phyloP scores from a whole-genome alignment of 148 eudicot genomes.

The Cornus kousa region DNA sequence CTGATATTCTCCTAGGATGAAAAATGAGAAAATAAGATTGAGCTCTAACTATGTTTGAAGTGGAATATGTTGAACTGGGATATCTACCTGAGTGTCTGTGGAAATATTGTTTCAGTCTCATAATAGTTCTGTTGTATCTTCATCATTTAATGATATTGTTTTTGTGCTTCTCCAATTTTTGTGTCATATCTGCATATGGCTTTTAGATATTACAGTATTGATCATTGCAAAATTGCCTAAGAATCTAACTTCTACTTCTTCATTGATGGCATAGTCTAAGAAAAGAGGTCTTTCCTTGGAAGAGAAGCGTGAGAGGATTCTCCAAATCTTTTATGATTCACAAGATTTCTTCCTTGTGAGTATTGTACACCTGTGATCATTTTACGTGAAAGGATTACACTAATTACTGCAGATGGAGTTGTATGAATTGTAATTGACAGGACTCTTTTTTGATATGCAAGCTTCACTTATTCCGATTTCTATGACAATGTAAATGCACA shows the following conservation, averaged over 20 bases:
- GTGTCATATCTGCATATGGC: background rate
- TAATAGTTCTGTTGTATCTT: background rate
- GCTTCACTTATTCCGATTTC: background rate
- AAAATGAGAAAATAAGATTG: background rate
- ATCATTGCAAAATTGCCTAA: background rate
- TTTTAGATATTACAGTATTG: slow-evolving; percentile 1
- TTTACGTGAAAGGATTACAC: background rate
- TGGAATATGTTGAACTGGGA: background rate
- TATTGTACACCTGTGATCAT: slow-evolving; percentile 6
- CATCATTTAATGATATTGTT: background rate
- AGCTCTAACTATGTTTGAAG: background rate
- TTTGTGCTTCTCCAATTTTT: background rate
- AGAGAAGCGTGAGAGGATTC: slow-evolving; percentile 96
- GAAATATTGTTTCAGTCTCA: background rate
- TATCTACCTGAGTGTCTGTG: background rate
- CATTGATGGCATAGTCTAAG: slow-evolving; percentile 65
- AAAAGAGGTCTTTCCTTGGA: slow-evolving; percentile 96
- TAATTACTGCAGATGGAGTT: background rate
- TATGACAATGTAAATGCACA: background rate
- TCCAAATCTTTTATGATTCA: slow-evolving; percentile 89
- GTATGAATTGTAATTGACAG: background rate
- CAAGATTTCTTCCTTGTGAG: slow-evolving; percentile 97
- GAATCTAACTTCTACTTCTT: slow-evolving; percentile 3
- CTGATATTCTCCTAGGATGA: background rate
- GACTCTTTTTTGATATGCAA: background rate